A percentile compares a stretch with the other conserved stretches of the same genome.
Evolutionary conservation across 345 rosid genomes (phyloP).

Genomic region (Clarkia xantiana): DNA sequence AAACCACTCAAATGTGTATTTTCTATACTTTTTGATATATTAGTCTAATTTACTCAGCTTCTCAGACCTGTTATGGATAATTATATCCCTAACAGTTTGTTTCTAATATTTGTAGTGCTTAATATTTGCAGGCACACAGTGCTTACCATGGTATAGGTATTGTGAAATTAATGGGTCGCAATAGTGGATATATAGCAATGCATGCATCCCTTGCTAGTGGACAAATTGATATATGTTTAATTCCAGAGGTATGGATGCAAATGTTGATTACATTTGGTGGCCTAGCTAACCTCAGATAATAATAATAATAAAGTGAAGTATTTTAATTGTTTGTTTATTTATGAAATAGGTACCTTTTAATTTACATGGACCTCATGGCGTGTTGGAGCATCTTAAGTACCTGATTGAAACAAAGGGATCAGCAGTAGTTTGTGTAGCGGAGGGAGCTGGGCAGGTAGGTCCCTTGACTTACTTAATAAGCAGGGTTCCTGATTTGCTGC

Average conservation of each 20-base stretch:
- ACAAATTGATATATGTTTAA: conserved; percentile 91
- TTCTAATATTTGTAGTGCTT: too few relatives aligned
- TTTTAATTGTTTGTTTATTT: too few relatives aligned
- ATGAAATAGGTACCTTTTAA: conserved; percentile 56
- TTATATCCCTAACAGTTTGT: too few relatives aligned
- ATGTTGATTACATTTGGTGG: neutral
- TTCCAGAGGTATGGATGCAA: conserved; percentile 69
- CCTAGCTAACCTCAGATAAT: neutral
- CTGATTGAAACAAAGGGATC: conserved; percentile 93
- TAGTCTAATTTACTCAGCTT: too few relatives aligned
- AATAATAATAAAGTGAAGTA: neutral
- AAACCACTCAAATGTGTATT: too few relatives aligned
- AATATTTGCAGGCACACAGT: conserved; percentile 65
- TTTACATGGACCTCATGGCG: conserved; percentile 86
- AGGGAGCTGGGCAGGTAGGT: conserved; percentile 97
- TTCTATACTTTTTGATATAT: too few relatives aligned
- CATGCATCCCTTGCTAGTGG: conserved; percentile 96
- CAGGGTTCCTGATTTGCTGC: too few relatives aligned
- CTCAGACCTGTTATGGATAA: too few relatives aligned
- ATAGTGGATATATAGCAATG: conserved; percentile 96
- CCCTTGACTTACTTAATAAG: neutral
- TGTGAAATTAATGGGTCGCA: conserved; percentile 98
- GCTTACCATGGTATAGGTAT: conserved; percentile 93
- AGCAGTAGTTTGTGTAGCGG: conserved; percentile 92
- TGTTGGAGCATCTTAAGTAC: conserved; percentile 73